Base-by-base conservation (phyloP, 2,329 filamentous ascomycete genomes). In the Scytalidium lignicola region DNA sequence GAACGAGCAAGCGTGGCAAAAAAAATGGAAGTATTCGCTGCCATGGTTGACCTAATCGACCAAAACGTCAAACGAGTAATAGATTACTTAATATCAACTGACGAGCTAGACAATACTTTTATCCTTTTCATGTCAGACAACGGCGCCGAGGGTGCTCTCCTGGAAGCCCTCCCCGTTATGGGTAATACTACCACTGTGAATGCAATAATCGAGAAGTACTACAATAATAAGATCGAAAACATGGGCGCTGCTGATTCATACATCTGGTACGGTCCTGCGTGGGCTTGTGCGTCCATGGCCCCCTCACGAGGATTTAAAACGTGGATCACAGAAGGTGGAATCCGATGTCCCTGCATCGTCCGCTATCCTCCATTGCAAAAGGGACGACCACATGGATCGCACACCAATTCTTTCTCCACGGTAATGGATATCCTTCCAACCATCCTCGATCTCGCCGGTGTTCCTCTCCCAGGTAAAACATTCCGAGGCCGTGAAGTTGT, bases 71-170 rank as follows among this genome's bases (percentile, higher is more conserved):
- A 80, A 39, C 77, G 76, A 49, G 74, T 83, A 2, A 65, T 81
- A 23, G 68, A 78, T 39, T 77, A 82, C 55, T 71, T 84, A 2
- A 67, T 76, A 49, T 60, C 71, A 41, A 76, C 73, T 3, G 77
- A 73, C 48, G 79, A 84, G 58, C 69, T 79, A 0, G 80, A 84
- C 53, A 82, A 83, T 60, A 85, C 80, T 2, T 78, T 83, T 51
- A 70, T 85, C 45, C 73, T 76, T 58, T 83, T 84, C 69, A 76
- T 83, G 68, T 79, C 73, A 1, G 80, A 83, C 63, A 83, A 83
- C 51, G 79, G 79, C 2, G 79, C 79, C 12, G 79, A 82, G 55
- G 79, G 79, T 7, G 76, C 75, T 15, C 72, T 73, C 1, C 78
- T 79, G 52, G 78, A 82, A 55, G 76, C 79, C 3, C 74, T 76